phyloP scores from a whole-genome alignment of 1,284 basidiomycete genomes.

The Sphaerobolus stellatus region DNA sequence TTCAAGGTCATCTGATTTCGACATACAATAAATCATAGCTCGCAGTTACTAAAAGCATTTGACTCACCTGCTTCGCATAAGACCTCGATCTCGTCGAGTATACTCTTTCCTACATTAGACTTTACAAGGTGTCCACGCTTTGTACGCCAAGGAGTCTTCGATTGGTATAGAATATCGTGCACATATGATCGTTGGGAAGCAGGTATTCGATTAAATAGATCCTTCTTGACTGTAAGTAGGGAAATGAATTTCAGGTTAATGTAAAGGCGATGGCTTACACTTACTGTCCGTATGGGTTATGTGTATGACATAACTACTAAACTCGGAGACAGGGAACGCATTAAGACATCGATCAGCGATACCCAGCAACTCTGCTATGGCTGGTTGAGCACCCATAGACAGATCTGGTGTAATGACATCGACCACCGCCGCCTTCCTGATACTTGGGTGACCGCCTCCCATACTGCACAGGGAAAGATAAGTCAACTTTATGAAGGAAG shows the following conservation, averaged over 20 bases:
- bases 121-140: constrained; percentile 66
- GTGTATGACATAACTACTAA: constrained; percentile 63
- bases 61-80: constrained; percentile 58
- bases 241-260: constrained; percentile 3
- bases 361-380: constrained; percentile 68
- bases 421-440: constrained; percentile 69
- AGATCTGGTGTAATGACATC: constrained; percentile 78
- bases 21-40: constrained; percentile 19
- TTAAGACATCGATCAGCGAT: constrained; percentile 65
- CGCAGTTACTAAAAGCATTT: neutral
- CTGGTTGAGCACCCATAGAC: constrained; percentile 56
- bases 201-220: constrained; percentile 60
- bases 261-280: constrained; percentile 22
- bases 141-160: constrained; percentile 63
- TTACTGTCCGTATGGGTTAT: constrained; percentile 72
- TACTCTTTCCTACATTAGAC: constrained; percentile 43
- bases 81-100: constrained; percentile 68
- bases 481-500: neutral
- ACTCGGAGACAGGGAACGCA: constrained; percentile 63
- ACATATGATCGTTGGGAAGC: constrained; percentile 50
- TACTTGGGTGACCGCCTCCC: constrained; percentile 68
- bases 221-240: constrained; percentile 54
- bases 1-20: constrained; percentile 50
- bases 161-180: constrained; percentile 60
- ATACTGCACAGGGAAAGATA: constrained; percentile 37